Evolutionary conservation across 345 rosid genomes (phyloP).

Genomic region (Eucalyptus marginata): DNA sequence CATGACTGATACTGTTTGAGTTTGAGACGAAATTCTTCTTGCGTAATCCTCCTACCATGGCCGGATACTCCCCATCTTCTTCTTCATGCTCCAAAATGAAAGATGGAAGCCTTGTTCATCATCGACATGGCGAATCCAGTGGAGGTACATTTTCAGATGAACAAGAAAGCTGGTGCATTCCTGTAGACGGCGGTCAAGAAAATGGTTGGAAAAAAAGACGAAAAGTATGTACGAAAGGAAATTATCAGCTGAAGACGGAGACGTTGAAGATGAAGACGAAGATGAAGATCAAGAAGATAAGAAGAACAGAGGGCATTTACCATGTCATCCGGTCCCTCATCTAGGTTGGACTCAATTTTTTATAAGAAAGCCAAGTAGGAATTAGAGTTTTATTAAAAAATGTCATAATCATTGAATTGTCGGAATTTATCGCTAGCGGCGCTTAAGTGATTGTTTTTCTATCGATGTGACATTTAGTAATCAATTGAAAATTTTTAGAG

Average conservation of each 20-base stretch:
- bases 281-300: background rate
- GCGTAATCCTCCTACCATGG: slow-evolving; percentile 13
- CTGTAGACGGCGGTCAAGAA: background rate
- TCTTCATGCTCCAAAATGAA: slow-evolving; percentile 2
- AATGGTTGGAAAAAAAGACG: background rate
- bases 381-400: background rate
- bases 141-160: slow-evolving; percentile 9
- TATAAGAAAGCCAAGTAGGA: background rate
- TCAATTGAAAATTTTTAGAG: background rate
- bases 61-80: slow-evolving; percentile 7
- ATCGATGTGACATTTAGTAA: rapidly evolving
- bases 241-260: background rate
- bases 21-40: background rate
- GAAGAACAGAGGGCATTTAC: background rate
- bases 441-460: background rate
- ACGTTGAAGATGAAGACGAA: background rate
- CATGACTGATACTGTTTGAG: slow-evolving; percentile 6
- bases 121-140: slow-evolving; percentile 3
- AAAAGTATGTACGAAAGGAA: background rate
- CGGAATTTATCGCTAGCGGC: rapidly evolving
- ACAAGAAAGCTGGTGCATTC: background rate
- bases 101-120: slow-evolving; percentile 3
- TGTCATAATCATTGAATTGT: background rate
- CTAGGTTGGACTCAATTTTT: background rate
- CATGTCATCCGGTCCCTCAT: background rate